Evolutionary conservation across 805 yeast species (phyloP).

Genomic region (Phaffomyces opuntiae): DNA sequence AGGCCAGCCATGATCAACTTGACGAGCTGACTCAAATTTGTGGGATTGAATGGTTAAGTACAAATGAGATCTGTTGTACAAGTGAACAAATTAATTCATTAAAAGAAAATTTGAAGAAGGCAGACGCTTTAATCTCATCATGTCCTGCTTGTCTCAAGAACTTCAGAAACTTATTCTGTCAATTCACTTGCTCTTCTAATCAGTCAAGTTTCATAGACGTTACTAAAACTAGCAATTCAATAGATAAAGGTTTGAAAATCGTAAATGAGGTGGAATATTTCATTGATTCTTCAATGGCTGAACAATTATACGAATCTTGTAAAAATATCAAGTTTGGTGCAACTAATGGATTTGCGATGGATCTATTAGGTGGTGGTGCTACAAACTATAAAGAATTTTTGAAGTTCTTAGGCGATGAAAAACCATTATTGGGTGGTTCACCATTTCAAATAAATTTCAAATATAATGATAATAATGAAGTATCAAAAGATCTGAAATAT

Average conservation of each 20-base stretch:
- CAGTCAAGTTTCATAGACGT: slow-evolving; percentile 73
- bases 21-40: slow-evolving; percentile 52
- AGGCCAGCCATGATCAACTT: slow-evolving; percentile 30
- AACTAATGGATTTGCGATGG: slow-evolving; percentile 95
- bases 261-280: slow-evolving; percentile 67
- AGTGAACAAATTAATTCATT: slow-evolving; percentile 50
- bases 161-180: slow-evolving; percentile 77
- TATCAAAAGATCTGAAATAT: slow-evolving; percentile 13
- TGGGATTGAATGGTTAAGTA: slow-evolving; percentile 57
- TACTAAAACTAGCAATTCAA: slow-evolving; percentile 41
- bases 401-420: slow-evolving; percentile 89
- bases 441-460: slow-evolving; percentile 86
- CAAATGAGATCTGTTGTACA: slow-evolving; percentile 61
- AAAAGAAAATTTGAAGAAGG: slow-evolving; percentile 58
- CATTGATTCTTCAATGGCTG: slow-evolving; percentile 55
- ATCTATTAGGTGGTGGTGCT: slow-evolving; percentile 97
- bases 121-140: slow-evolving; percentile 74
- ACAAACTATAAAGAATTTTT: slow-evolving; percentile 61
- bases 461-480: slow-evolving; percentile 35
- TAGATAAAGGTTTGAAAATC: slow-evolving; percentile 41
- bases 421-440: slow-evolving; percentile 90
- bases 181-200: slow-evolving; percentile 83
- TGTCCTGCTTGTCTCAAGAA: slow-evolving; percentile 92
- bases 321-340: slow-evolving; percentile 86
- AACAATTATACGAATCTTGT: slow-evolving; percentile 72